phyloP scores from a whole-genome alignment of 176 grass and related monocot species.

The Lolium rigidum region DNA sequence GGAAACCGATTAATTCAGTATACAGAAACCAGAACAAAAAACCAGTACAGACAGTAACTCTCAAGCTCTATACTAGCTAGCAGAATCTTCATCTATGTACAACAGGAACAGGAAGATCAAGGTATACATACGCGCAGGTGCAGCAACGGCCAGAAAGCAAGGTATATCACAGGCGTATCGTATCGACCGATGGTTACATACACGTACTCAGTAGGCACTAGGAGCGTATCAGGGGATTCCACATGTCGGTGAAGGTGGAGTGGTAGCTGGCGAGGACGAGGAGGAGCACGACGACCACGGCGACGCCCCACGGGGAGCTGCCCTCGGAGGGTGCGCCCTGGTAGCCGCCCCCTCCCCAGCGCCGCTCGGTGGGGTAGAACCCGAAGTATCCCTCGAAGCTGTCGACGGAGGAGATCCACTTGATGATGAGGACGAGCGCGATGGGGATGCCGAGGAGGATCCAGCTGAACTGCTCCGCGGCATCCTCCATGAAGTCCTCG shows the following conservation, averaged over 20 bases:
- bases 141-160: constrained; percentile 3
- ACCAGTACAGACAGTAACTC: neutral
- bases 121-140: neutral
- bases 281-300: constrained; percentile 69
- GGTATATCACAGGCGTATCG: neutral
- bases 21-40: neutral
- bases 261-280: constrained; percentile 83
- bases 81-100: constrained; percentile 16
- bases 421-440: constrained; percentile 77
- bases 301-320: constrained; percentile 81
- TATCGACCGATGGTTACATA: neutral
- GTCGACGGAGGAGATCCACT: constrained; percentile 86
- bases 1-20: constrained; percentile 13
- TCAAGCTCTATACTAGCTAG: constrained; percentile 28
- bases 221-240: constrained; percentile 46
- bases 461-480: constrained; percentile 76
- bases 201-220: neutral
- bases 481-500: constrained; percentile 80
- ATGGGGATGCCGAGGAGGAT: constrained; percentile 66
- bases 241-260: constrained; percentile 82
- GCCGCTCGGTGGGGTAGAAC: constrained; percentile 49
- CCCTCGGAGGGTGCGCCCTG: constrained; percentile 48
- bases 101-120: neutral
- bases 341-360: constrained; percentile 30
- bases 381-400: constrained; percentile 69